phyloP scores from a whole-genome alignment of 495 filamentous ascomycete genomes.

The Penicillium canariense region DNA sequence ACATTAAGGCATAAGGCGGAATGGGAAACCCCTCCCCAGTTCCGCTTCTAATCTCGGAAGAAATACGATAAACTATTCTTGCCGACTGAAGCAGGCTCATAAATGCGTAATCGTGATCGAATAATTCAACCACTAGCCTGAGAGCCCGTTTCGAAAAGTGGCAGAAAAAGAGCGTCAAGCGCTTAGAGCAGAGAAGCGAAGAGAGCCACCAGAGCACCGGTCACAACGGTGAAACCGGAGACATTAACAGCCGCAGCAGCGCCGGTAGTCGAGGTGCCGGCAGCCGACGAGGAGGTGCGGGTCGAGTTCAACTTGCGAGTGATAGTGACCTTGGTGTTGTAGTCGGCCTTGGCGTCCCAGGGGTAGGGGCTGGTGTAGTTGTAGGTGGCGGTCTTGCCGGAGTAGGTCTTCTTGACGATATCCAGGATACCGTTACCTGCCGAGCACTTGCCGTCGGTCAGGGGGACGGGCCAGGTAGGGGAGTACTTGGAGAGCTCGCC shows the following conservation, averaged over 20 bases:
- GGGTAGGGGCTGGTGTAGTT: conserved; percentile 43
- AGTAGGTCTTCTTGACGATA: conserved; percentile 40
- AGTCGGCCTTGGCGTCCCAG: conserved; percentile 16
- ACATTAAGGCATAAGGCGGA: conserved; percentile 1
- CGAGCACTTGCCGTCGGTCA: conserved; percentile 41
- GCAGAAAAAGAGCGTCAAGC: not conserved
- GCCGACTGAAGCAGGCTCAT: not conserved
- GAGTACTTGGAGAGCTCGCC: conserved; percentile 31
- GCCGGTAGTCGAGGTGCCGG: conserved; percentile 3
- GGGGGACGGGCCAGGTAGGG: conserved; percentile 41
- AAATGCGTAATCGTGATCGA: not conserved
- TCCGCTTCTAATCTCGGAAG: not conserved
- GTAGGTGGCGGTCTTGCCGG: conserved; percentile 25
- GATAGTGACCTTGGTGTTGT: conserved; percentile 31
- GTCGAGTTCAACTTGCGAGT: conserved; percentile 22
- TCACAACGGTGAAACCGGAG: conserved; percentile 3
- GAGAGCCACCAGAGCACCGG: conserved; percentile 15
- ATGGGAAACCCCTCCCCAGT: not conserved
- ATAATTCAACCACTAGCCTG: not conserved
- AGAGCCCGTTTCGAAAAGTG: not conserved
- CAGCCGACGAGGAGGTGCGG: not conserved
- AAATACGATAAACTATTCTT: not conserved
- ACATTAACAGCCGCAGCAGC: conserved; percentile 4
- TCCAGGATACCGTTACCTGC: conserved; percentile 43
- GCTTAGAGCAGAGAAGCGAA: conserved; percentile 13